These are phyloP conservation scores for Fusarium penzigii DNA, from an alignment of 2,329 filamentous ascomycete genomes.

Conservation along the genomic window DNA sequence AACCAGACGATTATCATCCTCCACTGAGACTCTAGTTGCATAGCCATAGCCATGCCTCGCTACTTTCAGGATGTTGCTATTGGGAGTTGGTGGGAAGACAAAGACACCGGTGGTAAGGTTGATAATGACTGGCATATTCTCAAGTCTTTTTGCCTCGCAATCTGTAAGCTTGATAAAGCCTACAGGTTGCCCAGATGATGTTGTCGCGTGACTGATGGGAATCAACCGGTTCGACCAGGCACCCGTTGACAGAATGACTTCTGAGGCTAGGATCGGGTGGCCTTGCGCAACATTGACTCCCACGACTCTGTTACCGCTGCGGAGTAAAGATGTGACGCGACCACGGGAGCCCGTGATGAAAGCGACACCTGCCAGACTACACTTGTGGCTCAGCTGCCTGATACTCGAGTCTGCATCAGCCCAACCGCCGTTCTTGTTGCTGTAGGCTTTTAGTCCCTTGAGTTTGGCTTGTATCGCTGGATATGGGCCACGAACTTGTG, in stretches of 20 bases:
- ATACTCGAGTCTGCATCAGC: slow-evolving; percentile 34
- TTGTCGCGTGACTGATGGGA: slow-evolving; percentile 61
- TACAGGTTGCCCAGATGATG: slow-evolving; percentile 66
- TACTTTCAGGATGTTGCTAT: slow-evolving; percentile 55
- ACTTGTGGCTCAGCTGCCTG: slow-evolving; percentile 25
- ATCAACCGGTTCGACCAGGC: slow-evolving; percentile 62
- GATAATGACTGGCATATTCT: slow-evolving; percentile 58
- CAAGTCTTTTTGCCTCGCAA: slow-evolving; percentile 55
- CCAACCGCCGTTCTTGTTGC: slow-evolving; percentile 35
- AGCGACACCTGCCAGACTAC: slow-evolving; percentile 30
- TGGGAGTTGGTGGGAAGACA: slow-evolving; percentile 52
- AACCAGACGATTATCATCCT: slow-evolving; percentile 21
- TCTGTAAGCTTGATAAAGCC: slow-evolving; percentile 63
- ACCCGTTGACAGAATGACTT: slow-evolving; percentile 67
- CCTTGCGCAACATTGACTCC: slow-evolving; percentile 35
- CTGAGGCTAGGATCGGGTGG: slow-evolving; percentile 51
- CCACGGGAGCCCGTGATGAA: slow-evolving; percentile 35
- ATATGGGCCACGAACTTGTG: slow-evolving; percentile 13
- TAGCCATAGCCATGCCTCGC: slow-evolving; percentile 63
- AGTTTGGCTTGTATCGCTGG: slow-evolving; percentile 22
- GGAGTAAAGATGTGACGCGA: slow-evolving; percentile 26
- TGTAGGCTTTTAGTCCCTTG: slow-evolving; percentile 27
- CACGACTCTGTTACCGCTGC: slow-evolving; percentile 15
- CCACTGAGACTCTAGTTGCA: slow-evolving; percentile 30
- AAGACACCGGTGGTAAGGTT: slow-evolving; percentile 57